phyloP scores from a whole-genome alignment of 1,284 basidiomycete genomes.

The Stygiomarasmius scandens region DNA sequence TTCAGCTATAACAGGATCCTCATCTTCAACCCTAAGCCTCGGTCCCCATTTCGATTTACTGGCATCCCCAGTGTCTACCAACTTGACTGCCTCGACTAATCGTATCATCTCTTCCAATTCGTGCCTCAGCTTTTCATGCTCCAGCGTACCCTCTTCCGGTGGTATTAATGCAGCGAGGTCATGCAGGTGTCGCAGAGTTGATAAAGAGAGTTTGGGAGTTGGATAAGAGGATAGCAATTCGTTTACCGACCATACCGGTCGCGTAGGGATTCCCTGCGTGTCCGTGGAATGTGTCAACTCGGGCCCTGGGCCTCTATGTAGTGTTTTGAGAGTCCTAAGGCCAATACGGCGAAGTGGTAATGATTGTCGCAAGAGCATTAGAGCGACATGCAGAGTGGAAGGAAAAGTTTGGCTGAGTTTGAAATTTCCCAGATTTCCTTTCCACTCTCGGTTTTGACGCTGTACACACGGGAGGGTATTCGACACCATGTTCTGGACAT shows the following conservation, averaged over 20 bases:
- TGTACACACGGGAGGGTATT: too few species aligned
- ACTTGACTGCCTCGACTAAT: slow-evolving; percentile 76
- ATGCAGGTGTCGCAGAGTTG: slow-evolving; percentile 63
- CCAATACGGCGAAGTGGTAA: slow-evolving; percentile 9
- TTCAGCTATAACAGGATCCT: slow-evolving; percentile 21
- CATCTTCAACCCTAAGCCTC: slow-evolving; percentile 28
- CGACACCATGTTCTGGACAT: slow-evolving; percentile 35
- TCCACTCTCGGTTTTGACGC: too few species aligned
- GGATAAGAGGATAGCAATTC: slow-evolving; percentile 75
- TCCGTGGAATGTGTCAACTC: slow-evolving; percentile 42
- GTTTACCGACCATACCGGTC: slow-evolving; percentile 77
- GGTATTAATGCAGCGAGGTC: slow-evolving; percentile 69
- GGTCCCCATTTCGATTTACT: slow-evolving; percentile 16
- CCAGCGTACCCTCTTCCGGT: slow-evolving; percentile 55
- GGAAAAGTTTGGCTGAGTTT: slow-evolving; percentile 28
- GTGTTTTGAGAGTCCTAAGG: slow-evolving; percentile 9
- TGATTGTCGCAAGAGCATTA: slow-evolving; percentile 20
- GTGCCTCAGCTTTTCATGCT: slow-evolving; percentile 49
- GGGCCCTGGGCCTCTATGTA: slow-evolving; percentile 2
- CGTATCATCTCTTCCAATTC: slow-evolving; percentile 72
- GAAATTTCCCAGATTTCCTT: slow-evolving; percentile 18
- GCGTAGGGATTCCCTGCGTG: slow-evolving; percentile 58
- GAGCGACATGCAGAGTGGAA: slow-evolving; percentile 20
- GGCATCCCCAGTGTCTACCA: slow-evolving; percentile 48
- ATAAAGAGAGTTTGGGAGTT: slow-evolving; percentile 56